Evolutionary conservation across 257 asterid genomes (phyloP).

Genomic region (Avicennia marina): DNA sequence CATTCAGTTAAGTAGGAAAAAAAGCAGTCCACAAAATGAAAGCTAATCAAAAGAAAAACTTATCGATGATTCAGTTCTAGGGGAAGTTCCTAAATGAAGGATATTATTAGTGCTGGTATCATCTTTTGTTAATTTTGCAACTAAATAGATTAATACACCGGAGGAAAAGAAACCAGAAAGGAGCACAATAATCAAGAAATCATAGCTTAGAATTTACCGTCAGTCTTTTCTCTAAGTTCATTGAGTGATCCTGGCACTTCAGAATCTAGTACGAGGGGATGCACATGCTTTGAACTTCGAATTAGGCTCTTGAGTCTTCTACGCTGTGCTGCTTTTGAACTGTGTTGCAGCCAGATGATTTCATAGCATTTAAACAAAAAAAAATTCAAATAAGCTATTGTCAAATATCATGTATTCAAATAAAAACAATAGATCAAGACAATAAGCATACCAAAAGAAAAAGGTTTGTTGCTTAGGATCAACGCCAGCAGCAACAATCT

Average conservation of each 20-base stretch:
- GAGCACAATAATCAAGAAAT: background rate
- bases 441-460: conserved; percentile 59
- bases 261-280: conserved; percentile 59
- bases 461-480: conserved; percentile 91
- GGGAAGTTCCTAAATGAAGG: too few species aligned
- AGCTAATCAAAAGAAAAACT: too few species aligned
- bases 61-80: too few species aligned
- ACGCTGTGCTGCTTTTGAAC: conserved; percentile 64
- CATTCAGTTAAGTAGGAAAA: too few species aligned
- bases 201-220: conserved; percentile 43
- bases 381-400: conserved; percentile 10
- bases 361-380: conserved; percentile 27
- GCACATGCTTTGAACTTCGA: conserved; percentile 64
- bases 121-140: too few species aligned
- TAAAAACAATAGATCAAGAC: background rate
- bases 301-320: conserved; percentile 39
- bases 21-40: too few species aligned
- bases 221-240: conserved; percentile 57
- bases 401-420: conserved; percentile 20
- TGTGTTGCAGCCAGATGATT: conserved; percentile 35
- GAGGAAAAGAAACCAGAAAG: too few species aligned
- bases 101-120: too few species aligned
- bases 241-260: conserved; percentile 45
- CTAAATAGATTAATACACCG: too few species aligned
- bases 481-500: conserved; percentile 83